Evolutionary conservation across 1,139 yeast genomes (phyloP).

Genomic region (Yamadazyma conglobata): DNA sequence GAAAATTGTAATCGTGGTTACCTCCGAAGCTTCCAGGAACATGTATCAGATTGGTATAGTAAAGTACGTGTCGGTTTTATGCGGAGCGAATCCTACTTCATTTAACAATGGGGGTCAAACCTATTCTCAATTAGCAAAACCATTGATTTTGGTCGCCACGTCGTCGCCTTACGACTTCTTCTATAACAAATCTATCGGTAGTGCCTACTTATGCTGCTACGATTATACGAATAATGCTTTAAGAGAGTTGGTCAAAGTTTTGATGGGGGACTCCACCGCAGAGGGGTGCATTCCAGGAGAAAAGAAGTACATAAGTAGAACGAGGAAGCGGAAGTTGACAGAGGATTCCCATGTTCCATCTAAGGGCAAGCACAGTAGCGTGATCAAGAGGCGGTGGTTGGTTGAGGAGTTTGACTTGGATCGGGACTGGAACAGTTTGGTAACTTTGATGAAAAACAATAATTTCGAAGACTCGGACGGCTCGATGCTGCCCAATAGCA

Average conservation of each 20-base stretch:
- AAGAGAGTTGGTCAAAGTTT: conserved; percentile 45
- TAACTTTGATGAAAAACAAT: conserved; percentile 38
- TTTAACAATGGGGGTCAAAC: conserved; percentile 22
- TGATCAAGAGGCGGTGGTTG: conserved; percentile 51
- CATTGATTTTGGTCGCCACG: conserved; percentile 58
- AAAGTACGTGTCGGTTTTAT: conserved; percentile 53
- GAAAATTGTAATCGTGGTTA: conserved; percentile 54
- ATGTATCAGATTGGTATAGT: conserved; percentile 67
- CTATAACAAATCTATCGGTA: conserved; percentile 51
- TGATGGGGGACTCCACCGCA: conserved; percentile 54
- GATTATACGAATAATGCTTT: conserved; percentile 57
- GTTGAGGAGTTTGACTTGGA: conserved; percentile 55
- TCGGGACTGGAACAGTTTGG: conserved; percentile 51
- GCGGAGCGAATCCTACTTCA: conserved; percentile 47
- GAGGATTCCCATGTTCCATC: conserved; percentile 12
- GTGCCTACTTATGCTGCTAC: conserved; percentile 60
- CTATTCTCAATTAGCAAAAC: conserved; percentile 37
- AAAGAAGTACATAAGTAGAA: conserved; percentile 31
- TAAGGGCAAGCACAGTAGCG: conserved; percentile 16
- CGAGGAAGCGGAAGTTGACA: conserved; percentile 18
- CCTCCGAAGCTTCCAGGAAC: conserved; percentile 62
- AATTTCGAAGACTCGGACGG: conserved; percentile 14
- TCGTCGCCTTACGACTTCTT: conserved; percentile 65
- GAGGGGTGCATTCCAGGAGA: conserved; percentile 61
- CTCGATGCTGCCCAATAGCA: conserved; percentile 10